phyloP scores from a whole-genome alignment of 352 stramenopile genomes.

The Pilasporangium apinafurcum region DNA sequence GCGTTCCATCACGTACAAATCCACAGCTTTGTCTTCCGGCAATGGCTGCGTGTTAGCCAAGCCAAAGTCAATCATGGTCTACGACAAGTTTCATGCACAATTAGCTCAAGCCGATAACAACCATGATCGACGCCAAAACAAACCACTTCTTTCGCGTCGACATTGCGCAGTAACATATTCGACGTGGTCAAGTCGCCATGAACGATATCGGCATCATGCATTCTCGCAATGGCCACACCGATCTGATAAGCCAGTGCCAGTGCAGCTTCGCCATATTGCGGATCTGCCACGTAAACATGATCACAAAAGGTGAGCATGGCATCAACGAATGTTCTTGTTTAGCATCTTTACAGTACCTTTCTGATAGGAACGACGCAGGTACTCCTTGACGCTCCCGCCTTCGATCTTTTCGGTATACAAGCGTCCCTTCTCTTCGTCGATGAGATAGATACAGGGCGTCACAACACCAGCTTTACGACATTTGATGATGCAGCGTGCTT shows the following conservation, averaged over 20 bases:
- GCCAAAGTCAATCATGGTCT: slow-evolving; percentile 85
- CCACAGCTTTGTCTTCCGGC: slow-evolving; percentile 89
- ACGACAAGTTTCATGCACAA: slow-evolving; percentile 2
- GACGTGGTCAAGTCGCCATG: slow-evolving; percentile 93
- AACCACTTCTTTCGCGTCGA: slow-evolving; percentile 57
- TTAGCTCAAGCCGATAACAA: not conserved
- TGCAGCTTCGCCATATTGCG: slow-evolving; percentile 40
- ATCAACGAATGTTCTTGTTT: not conserved
- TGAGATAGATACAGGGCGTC: slow-evolving; percentile 71
- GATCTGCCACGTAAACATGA: slow-evolving; percentile 18
- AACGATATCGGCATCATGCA: slow-evolving; percentile 90
- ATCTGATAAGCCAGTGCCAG: slow-evolving; percentile 77
- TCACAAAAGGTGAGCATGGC: not conserved
- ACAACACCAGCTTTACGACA: slow-evolving; percentile 65
- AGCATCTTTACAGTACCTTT: slow-evolving; percentile 23
- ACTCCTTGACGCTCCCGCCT: slow-evolving; percentile 71
- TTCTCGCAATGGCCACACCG: slow-evolving; percentile 84
- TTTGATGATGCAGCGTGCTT: slow-evolving; percentile 78
- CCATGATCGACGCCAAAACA: slow-evolving; percentile 5
- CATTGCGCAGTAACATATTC: slow-evolving; percentile 88
- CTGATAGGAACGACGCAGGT: slow-evolving; percentile 37
- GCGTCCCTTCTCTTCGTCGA: slow-evolving; percentile 68
- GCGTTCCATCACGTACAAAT: slow-evolving; percentile 92
- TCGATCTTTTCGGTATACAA: slow-evolving; percentile 66
- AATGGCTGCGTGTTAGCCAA: slow-evolving; percentile 78